Evolutionary conservation across 2,329 filamentous ascomycete species (phyloP), one percentile per base, ranked within the genome.

Genomic region (Beauveria sp.): DNA sequence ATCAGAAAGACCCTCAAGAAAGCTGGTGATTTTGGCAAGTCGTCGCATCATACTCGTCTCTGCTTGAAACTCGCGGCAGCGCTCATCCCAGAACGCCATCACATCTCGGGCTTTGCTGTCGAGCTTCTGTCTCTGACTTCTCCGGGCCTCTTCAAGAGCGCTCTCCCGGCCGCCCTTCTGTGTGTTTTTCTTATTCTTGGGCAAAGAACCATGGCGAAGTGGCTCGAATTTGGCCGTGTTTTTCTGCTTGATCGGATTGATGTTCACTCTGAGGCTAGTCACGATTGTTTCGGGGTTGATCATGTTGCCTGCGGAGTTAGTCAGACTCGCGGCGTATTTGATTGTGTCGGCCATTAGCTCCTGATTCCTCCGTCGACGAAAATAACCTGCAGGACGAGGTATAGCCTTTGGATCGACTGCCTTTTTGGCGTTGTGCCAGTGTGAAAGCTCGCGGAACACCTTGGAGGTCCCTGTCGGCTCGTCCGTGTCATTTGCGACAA

Each of bases 291-390:
- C 86, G 0, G 86, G 86, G 26, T 87, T 78, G 5, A 90, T 77
- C 2, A 75, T 76, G 64, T 85, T 88, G 3, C 86, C 87, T 2
- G 79, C 76, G 0, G 84, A 77, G 61, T 85, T 87, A 0, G 86
- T 89, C 52, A 91, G 76, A 70, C 86, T 90, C 14, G 85, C 86
- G 2, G 89, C 86, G 69, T 91, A 92, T 1, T 79, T 77, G 30
- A 80, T 79, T 72, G 88, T 88, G 62, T 89, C 85, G 1, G 81
- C 80, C 82, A 89, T 88, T 67, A 84, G 85, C 56, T 76, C 78
- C 66, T 91, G 87, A 50, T 87, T 85, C 58, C 75, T 75, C 63
- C 75, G 79, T 57, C 70, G 72, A 7, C 77, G 70, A 28, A 63
- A 71, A 52, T 67, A 72, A 1, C 65, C 70, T 16, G 64, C 61